These are phyloP conservation scores for Aspergillus tubingensis DNA, from an alignment of 2,329 filamentous ascomycete species.

Conservation along the genomic window DNA sequence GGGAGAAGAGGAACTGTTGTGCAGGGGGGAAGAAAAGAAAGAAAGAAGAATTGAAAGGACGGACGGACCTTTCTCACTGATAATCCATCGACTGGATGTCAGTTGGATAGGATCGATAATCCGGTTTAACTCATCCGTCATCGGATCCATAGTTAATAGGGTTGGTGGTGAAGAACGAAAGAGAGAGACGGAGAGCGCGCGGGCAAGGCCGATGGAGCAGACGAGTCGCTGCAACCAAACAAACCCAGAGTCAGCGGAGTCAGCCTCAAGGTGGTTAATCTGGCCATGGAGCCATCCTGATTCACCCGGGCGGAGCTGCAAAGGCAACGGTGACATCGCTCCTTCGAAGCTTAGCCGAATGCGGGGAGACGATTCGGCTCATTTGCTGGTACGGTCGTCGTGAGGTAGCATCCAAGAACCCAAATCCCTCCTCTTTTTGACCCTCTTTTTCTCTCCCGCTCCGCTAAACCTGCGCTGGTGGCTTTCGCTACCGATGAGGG, in stretches of 20 bases:
- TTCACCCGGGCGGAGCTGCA: background rate
- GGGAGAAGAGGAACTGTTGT: background rate
- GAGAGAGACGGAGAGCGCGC: background rate
- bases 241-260: background rate
- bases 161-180: background rate
- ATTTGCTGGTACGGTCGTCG: slow-evolving; percentile 8
- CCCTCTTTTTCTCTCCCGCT: background rate
- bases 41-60: background rate
- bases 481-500: background rate
- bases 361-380: slow-evolving; percentile 20
- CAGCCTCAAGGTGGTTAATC: slow-evolving; percentile 8
- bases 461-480: too few species aligned
- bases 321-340: slow-evolving; percentile 25
- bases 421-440: background rate
- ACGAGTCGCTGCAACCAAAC: too few species aligned
- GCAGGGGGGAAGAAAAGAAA: too few species aligned
- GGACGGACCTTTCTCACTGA: background rate
- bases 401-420: slow-evolving; percentile 10
- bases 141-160: background rate
- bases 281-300: slow-evolving; percentile 5
- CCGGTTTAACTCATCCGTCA: background rate
- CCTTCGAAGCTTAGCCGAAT: slow-evolving; percentile 19
- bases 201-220: background rate
- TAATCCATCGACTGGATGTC: background rate
- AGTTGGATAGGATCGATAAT: background rate